Base-by-base conservation (phyloP, 1,284 basidiomycete species). In the Sutorius eximius region DNA sequence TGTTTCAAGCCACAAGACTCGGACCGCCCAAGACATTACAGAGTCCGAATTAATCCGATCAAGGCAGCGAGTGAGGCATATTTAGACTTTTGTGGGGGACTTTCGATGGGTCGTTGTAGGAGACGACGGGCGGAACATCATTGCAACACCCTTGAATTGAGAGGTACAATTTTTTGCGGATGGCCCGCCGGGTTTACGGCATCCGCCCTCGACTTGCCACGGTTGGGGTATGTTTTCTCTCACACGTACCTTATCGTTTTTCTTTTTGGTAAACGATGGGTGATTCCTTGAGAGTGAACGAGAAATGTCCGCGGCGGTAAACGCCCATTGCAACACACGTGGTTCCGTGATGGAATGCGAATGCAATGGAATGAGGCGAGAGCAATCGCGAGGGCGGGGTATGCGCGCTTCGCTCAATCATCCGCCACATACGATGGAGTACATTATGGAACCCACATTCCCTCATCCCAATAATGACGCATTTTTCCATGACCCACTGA, bases 41-140 rank as follows among this genome's bases (percentile, higher is more conserved):
- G 36, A 33, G 13, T 40, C 55, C 48, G 49, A 9, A n/a, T 13
- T 16, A n/a, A 18, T 27, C 54, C 54, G 61, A 65, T 65, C 54
- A 54, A 51, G 29, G 24, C 24, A 27, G 24, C 24, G 32, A 47
- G 48, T 61, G 63, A 68, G 57, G 66, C 64, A 61, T 60, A 58
- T 61, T 67, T 55, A 62, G 57, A 49, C 53, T 65, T 65, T 65
- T 53, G 53, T 27, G 52, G 46, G 5, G 47, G 22, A 18, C 22
- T 30, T 13, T n/a, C 8, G 40, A 40, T 38, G 15, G 33, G 29
- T 16, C 9, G 49, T 45, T 18, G 33, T 15, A 38, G n/a, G 34
- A 20, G 20, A 46, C 24, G 27, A 38, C 40, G 37, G 43, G 45
- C 36, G 43, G 27, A 36, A 10, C 24, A 41, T 13, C n/a, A 32